These are phyloP conservation scores for Phialemoniopsis sp. DNA, from an alignment of 2,329 filamentous ascomycete genomes.

Conservation along the genomic window DNA sequence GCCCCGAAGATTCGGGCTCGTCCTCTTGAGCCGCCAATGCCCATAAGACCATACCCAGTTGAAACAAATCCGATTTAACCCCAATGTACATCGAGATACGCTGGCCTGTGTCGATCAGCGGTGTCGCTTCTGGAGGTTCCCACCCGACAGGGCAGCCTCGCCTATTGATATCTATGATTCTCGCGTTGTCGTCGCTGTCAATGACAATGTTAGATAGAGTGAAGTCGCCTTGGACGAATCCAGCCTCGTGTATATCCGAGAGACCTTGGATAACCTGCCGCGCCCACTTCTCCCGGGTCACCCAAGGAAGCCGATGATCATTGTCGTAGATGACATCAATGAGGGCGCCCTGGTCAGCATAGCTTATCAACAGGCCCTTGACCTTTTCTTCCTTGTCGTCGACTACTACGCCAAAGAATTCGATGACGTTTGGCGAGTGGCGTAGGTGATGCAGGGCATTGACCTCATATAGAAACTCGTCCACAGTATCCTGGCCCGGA, in stretches of 20 bases:
- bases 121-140: conserved; percentile 90
- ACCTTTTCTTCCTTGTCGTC: conserved; percentile 71
- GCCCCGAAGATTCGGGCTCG: conserved; percentile 76
- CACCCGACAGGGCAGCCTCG: conserved; percentile 96
- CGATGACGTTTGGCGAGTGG: conserved; percentile 73
- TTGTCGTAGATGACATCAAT: conserved; percentile 88
- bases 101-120: conserved; percentile 82
- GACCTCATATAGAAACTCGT: conserved; percentile 96
- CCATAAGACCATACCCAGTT: conserved; percentile 97
- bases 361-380: conserved; percentile 86
- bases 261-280: conserved; percentile 86
- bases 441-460: conserved; percentile 82
- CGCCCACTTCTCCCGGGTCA: conserved; percentile 79
- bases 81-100: conserved; percentile 96
- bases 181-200: conserved; percentile 76
- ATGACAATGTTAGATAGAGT: conserved; percentile 97
- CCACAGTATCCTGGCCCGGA: conserved; percentile 88
- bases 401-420: conserved; percentile 82
- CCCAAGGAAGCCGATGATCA: conserved; percentile 60
- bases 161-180: conserved; percentile 98
- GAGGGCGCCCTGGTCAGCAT: conserved; percentile 79
- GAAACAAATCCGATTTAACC: conserved; percentile 93
- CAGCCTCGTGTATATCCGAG: conserved; percentile 89
- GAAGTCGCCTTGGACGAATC: conserved; percentile 96
- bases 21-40: conserved; percentile 83